Evolutionary conservation across 805 yeast species (phyloP).

Genomic region (Lipomyces orientalis): DNA sequence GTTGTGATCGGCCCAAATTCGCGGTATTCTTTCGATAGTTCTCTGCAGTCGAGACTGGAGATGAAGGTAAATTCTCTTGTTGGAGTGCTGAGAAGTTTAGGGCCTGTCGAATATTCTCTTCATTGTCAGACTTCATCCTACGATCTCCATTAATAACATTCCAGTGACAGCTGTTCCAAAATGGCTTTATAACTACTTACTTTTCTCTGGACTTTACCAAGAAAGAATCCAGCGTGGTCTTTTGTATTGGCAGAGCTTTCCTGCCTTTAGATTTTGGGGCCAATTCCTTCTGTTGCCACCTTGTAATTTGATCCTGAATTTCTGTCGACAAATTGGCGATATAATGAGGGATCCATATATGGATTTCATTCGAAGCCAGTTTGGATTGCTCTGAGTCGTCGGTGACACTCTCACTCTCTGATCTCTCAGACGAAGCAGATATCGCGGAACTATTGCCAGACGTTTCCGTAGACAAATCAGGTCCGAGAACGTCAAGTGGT

Average conservation of each 20-base stretch:
- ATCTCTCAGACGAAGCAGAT: not conserved
- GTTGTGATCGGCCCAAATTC: not conserved
- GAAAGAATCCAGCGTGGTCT: conserved; percentile 3
- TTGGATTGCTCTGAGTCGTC: not conserved
- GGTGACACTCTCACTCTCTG: conserved; percentile 1
- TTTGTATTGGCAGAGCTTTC: not conserved
- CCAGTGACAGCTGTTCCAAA: not conserved
- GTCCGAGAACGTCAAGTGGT: conserved; percentile 7
- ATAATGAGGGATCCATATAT: conserved; percentile 1
- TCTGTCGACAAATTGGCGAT: not conserved
- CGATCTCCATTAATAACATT: not conserved
- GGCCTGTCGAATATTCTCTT: not conserved
- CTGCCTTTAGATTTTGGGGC: not conserved
- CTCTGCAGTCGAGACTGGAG: not conserved
- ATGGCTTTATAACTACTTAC: not conserved
- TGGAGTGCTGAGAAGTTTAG: not conserved
- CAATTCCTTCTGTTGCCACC: not conserved
- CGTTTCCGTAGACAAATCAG: not conserved
- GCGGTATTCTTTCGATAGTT: not conserved
- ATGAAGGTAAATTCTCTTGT: not conserved
- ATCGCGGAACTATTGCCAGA: not conserved
- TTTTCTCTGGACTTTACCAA: not conserved
- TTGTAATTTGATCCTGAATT: conserved; percentile 1
- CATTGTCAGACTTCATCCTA: not conserved
- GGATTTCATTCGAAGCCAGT: not conserved